Percentiles rank a stretch among this genome's conserved stretches.
Conservation (phyloP, 768 basidiomycete genomes). For the Russula olivacea region DNA sequence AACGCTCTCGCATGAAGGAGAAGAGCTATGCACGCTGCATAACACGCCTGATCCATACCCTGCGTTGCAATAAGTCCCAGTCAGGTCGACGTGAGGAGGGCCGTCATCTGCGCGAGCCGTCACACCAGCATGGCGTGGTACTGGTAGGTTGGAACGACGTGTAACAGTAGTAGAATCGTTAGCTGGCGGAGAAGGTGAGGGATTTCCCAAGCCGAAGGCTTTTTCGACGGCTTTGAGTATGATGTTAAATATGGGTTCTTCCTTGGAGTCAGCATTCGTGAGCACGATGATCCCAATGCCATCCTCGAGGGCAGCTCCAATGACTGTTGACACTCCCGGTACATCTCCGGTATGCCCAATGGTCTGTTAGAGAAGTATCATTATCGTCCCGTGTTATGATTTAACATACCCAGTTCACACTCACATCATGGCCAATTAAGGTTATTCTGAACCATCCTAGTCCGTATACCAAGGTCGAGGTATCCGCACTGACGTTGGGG, state of each 20-base stretch:
- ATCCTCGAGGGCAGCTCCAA: slow-evolving; percentile 35
- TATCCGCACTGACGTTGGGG: neutral
- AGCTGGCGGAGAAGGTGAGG: too few relatives aligned
- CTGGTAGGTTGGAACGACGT: neutral
- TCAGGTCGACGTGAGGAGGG: neutral
- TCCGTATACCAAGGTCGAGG: slow-evolving; percentile 35
- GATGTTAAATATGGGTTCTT: neutral
- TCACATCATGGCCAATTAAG: slow-evolving; percentile 39
- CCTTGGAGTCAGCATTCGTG: slow-evolving; percentile 25
- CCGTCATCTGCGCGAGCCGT: neutral
- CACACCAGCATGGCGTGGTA: neutral
- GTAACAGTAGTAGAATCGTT: neutral
- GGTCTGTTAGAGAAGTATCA: slow-evolving; percentile 27
- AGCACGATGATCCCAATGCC: slow-evolving; percentile 34
- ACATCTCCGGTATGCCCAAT: slow-evolving; percentile 28
- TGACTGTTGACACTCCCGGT: slow-evolving; percentile 31
- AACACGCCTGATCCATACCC: slow-evolving; percentile 6
- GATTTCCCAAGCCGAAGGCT: too few relatives aligned
- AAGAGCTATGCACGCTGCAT: slow-evolving; percentile 8
- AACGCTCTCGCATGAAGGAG: slow-evolving; percentile 6
- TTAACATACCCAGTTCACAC: neutral
- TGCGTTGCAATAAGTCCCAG: slow-evolving; percentile 3
- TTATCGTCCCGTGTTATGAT: too few relatives aligned
- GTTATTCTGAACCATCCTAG: slow-evolving; percentile 41
- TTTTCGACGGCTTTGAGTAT: neutral